Percentiles rank a stretch among this genome's conserved stretches.
These are phyloP conservation scores for Abrus precatorius DNA, from an alignment of 306 rosid genomes.

Conservation along the genomic window DNA sequence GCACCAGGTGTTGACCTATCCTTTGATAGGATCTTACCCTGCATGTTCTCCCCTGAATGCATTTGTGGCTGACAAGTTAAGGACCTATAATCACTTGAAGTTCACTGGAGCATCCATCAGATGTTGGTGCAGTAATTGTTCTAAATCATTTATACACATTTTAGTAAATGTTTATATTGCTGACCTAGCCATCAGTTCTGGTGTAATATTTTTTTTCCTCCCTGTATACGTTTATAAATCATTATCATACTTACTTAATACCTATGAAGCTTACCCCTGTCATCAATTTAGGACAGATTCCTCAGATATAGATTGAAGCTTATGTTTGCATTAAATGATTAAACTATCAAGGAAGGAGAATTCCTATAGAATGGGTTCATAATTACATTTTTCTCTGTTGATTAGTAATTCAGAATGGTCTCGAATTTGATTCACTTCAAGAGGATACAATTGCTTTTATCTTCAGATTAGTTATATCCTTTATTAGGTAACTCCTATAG, in stretches of 20 bases:
- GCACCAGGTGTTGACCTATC: not conserved
- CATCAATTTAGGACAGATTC: constrained; percentile 1
- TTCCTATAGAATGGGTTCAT: not conserved
- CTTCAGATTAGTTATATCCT: too few relatives aligned
- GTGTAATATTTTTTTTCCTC: not conserved
- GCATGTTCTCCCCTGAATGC: constrained; percentile 22
- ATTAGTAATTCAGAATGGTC: constrained; percentile 5
- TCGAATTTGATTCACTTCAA: not conserved
- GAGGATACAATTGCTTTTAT: not conserved
- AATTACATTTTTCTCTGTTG: not conserved
- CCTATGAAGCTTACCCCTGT: not conserved
- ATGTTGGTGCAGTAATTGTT: constrained; percentile 13
- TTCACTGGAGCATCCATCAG: not conserved
- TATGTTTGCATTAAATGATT: constrained; percentile 10
- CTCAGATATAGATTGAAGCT: constrained; percentile 3
- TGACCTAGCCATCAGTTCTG: constrained; percentile 4
- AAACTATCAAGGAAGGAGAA: not conserved
- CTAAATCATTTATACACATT: not conserved
- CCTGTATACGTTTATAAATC: not conserved
- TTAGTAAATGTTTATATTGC: not conserved
- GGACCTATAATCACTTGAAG: not conserved
- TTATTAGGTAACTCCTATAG: too few relatives aligned
- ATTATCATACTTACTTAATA: not conserved
- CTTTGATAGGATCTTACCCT: not conserved
- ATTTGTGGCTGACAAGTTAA: not conserved